Percentiles rank a stretch among this genome's conserved stretches.
phyloP scores from a whole-genome alignment of 2,329 filamentous ascomycete genomes.

The Colletotrichum shisoi region DNA sequence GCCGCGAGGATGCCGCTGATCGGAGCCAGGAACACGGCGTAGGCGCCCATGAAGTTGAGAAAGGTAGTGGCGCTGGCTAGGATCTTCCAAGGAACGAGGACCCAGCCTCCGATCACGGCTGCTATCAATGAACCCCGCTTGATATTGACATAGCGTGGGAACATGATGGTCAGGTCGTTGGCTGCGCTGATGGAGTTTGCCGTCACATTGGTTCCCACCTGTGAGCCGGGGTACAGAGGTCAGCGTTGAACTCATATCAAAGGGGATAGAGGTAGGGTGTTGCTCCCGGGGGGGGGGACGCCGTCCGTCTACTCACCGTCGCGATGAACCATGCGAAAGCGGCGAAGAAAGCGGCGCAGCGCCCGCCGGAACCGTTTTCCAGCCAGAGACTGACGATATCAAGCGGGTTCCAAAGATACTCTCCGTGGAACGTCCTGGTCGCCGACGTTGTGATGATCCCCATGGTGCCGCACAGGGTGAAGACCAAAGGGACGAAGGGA shows the following conservation, averaged over 20 bases:
- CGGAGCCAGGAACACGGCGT: slow-evolving; percentile 67
- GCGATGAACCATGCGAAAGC: slow-evolving; percentile 63
- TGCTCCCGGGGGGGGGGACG: no score
- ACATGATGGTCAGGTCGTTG: slow-evolving; percentile 64
- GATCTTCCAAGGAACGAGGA: slow-evolving; percentile 72
- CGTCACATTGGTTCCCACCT: slow-evolving; percentile 63
- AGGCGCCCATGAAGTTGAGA: slow-evolving; percentile 70
- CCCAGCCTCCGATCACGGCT: slow-evolving; percentile 63
- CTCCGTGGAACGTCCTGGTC: slow-evolving; percentile 54
- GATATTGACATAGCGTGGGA: slow-evolving; percentile 64
- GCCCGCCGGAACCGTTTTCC: slow-evolving; percentile 53
- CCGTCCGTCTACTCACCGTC: slow-evolving; percentile 44
- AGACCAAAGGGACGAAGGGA: slow-evolving; percentile 57
- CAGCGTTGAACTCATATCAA: background rate
- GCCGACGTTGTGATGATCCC: slow-evolving; percentile 65
- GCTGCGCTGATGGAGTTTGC: slow-evolving; percentile 64
- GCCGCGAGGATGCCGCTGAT: slow-evolving; percentile 67
- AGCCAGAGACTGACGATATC: slow-evolving; percentile 56
- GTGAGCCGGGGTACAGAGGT: background rate
- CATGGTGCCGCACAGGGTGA: slow-evolving; percentile 54
- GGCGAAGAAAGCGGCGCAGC: slow-evolving; percentile 57
- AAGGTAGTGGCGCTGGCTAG: slow-evolving; percentile 65
- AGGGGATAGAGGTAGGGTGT: no score
- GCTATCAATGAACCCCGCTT: slow-evolving; percentile 63
- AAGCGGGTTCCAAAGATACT: slow-evolving; percentile 59